Conservation (phyloP, 148 eudicot genomes). For the Rhododendron vialii region DNA sequence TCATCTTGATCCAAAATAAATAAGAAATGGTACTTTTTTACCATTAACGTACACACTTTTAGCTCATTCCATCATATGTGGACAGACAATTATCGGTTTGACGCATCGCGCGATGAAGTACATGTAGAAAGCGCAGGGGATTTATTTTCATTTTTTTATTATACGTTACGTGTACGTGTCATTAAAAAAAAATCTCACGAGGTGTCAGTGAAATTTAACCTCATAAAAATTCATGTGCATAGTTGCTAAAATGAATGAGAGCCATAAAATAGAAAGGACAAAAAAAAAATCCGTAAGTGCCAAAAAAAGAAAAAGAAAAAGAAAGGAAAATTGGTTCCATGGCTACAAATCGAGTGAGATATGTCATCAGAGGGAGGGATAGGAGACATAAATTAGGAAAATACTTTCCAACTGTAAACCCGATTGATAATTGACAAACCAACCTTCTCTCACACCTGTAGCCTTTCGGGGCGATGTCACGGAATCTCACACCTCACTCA, state of each 20-base stretch:
- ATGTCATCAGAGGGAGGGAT: background rate
- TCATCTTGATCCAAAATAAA: too few species aligned
- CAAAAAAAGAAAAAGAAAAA: background rate
- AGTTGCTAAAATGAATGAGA: too few species aligned
- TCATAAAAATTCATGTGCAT: too few species aligned
- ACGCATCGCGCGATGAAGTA: too few species aligned
- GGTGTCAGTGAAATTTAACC: too few species aligned
- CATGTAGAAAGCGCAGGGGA: background rate
- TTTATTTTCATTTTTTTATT: too few species aligned
- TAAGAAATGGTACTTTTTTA: too few species aligned
- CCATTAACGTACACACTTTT: too few species aligned
- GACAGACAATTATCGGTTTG: too few species aligned
- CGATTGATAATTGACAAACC: slow-evolving; percentile 24
- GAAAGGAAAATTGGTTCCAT: background rate
- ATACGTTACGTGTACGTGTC: too few species aligned
- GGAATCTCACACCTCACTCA: slow-evolving; percentile 33
- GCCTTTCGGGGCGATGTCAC: slow-evolving; percentile 23
- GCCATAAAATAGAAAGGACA: too few species aligned
- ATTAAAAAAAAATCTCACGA: too few species aligned
- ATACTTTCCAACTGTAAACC: background rate
- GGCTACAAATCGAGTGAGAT: background rate
- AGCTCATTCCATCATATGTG: background rate
- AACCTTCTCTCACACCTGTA: slow-evolving; percentile 19
- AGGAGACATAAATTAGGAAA: background rate
- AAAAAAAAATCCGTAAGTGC: background rate